Evolutionary conservation across 2,329 filamentous ascomycete genomes (phyloP), one percentile per base, ranked within the genome.

Genomic region (Neonectria sp.): DNA sequence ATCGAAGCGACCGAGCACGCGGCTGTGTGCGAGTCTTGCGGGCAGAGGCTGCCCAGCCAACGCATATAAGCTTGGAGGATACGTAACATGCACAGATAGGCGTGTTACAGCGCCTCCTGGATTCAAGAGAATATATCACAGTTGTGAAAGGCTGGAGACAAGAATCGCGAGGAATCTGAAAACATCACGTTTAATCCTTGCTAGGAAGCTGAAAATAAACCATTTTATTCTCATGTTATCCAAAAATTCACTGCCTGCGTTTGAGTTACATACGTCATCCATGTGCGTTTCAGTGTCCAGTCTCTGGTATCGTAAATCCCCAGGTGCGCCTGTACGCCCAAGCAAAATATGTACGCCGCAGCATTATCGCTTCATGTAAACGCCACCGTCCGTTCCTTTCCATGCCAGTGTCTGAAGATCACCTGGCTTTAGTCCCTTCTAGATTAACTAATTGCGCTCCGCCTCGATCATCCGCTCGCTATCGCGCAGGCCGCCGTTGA

Each of bases 391-490:
- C 24, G 21, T 15, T 29, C 46, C 55, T 40, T 37, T 55, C 46
- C 37, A 27, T 17, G 15, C 17, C 5, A 48, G 13, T 40, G 3
- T 52, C 13, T 29, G 63, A 40, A 65, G n/a, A 37, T 24, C 24
- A 15, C 27, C 15, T 35, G 9, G n/a, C 31, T 21, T 53, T 15
- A 12, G 9, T 24, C 33, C n/a, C 21, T 8, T 53, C 21, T 24
- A 35, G 12, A 35, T 31, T 1, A 21, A 3, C 65, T 55, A 68
- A 25, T 63, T 65, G 15, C 58, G 53, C 21, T 71, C 62, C 4
- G 77, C 81, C 2, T 85, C 85, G 55, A 86, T 83, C 69, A 85
- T 70, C 0, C 76, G 75, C 31, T 82, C 81, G 40, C 84, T 83
- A 35, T 81, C 79, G 49, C 80, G 82, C 27, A 78, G 48, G 60